Percentiles rank a stretch among this genome's conserved stretches.
phyloP scores from a whole-genome alignment of 164 flowering plant genomes.

The Liquidambar formosana region DNA sequence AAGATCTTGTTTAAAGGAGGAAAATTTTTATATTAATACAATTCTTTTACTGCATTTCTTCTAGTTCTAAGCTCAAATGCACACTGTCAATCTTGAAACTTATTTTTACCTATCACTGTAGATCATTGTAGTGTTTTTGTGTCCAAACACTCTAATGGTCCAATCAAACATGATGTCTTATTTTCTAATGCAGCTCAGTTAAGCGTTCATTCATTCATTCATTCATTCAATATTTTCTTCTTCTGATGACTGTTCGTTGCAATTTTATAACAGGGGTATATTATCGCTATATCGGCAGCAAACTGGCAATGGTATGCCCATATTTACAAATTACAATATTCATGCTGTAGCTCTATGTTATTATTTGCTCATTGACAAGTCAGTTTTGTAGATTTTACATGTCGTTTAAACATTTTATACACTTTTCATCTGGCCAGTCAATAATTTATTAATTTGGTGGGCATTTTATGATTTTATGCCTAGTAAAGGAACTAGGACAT shows the following conservation, averaged over 20 bases:
- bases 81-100: neutral
- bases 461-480: too few relatives aligned
- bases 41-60: neutral
- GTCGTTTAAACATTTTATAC: too few relatives aligned
- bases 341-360: neutral
- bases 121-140: neutral
- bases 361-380: neutral
- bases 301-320: slow-evolving; percentile 38
- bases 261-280: slow-evolving; percentile 32
- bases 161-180: neutral
- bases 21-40: neutral
- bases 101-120: neutral
- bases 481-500: too few relatives aligned
- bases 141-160: neutral
- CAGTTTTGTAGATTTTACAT: neutral
- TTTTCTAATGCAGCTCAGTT: neutral
- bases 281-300: slow-evolving; percentile 31
- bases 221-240: neutral
- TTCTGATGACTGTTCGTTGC: slow-evolving; percentile 10
- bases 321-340: neutral
- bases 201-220: neutral
- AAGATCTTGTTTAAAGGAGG: too few relatives aligned
- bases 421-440: too few relatives aligned
- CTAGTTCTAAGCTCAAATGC: neutral
- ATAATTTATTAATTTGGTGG: too few relatives aligned